A percentile compares a stretch with the other conserved stretches of the same genome.
Conservation (phyloP, 2,329 filamentous ascomycete genomes). For the Sclerotinia sclerotiorum region DNA sequence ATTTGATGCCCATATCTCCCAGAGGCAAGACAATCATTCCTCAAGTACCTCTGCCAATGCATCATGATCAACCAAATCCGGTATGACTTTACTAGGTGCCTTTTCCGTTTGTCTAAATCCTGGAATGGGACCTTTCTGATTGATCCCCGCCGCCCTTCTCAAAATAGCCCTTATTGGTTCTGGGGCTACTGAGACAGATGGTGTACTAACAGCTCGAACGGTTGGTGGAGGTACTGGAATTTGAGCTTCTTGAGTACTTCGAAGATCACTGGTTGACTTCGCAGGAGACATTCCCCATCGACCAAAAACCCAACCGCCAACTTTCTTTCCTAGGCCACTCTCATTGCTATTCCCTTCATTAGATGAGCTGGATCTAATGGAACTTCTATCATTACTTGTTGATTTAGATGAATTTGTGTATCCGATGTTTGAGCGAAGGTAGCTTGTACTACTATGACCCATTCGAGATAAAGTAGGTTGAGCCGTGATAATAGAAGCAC, state of each 20-base stretch:
- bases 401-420: constrained; percentile 37
- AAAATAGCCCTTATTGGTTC: constrained; percentile 47
- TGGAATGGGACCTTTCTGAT: constrained; percentile 72
- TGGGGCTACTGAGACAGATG: constrained; percentile 34
- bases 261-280: constrained; percentile 36
- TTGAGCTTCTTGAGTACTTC: constrained; percentile 20
- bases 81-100: constrained; percentile 37
- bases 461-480: constrained; percentile 53
- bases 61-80: constrained; percentile 37
- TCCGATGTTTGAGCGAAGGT: constrained; percentile 57
- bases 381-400: constrained; percentile 38
- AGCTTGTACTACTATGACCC: constrained; percentile 50
- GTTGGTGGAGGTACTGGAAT: constrained; percentile 12
- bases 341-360: background rate
- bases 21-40: background rate
- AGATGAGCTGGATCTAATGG: constrained; percentile 39
- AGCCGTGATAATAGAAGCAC: constrained; percentile 54
- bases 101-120: constrained; percentile 57
- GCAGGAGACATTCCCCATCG: constrained; percentile 59
- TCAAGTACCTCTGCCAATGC: constrained; percentile 38
- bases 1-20: no score
- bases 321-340: constrained; percentile 49
- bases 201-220: constrained; percentile 38
- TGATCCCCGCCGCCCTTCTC: constrained; percentile 68
- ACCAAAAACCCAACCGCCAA: constrained; percentile 66